Evolutionary conservation across 1,139 yeast species (phyloP), one percentile per base, ranked within the genome.

Genomic region (Candida sp.): DNA sequence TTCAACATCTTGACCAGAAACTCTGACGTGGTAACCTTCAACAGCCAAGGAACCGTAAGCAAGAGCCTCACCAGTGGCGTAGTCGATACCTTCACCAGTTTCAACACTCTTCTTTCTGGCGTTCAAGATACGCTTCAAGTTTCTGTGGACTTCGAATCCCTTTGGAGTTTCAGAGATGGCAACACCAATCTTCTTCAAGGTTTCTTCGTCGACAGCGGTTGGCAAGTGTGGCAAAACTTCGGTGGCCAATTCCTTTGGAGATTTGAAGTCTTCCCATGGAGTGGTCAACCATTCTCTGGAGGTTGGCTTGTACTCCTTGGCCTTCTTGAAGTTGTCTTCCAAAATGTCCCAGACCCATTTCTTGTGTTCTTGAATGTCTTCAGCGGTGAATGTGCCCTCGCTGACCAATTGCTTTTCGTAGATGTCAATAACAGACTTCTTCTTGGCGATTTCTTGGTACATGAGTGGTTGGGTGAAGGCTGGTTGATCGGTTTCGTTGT

Each of bases 401-500:
- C 81, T 77, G 56, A 92, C 69, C 67, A 94, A 85, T 77, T 91
- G 83, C 54, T 86, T 83, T 57, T 89, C 81, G 80, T 94, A 94
- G 68, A 86, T 82, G 65, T 93, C 97, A 63, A 94, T 81, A 50
- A 93, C 96, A 48, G 93, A 85, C 70, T 86, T 84, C 86, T 93
- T 94, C 70, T 90, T 82, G 52, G 96, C 92, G 68, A 94, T 90
- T 76, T 83, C 84, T 73, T 90, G 78, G 81, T 94, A 94, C 99
- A 94, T 94, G 64, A 92, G 77, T 48, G 99, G 99, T 77, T 94
- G 99, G 44, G 99, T 94, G 84, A 94, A 94, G 44, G 97, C 80
- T 53, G 99, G 99, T 80, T 94, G 99, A 77, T 94, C 99, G 61
- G 98, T 94, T 81, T 94, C 99, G 72, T 94, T 94, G 82, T 94